phyloP scores from a whole-genome alignment of 495 filamentous ascomycete genomes.

The Xylaria longipes region DNA sequence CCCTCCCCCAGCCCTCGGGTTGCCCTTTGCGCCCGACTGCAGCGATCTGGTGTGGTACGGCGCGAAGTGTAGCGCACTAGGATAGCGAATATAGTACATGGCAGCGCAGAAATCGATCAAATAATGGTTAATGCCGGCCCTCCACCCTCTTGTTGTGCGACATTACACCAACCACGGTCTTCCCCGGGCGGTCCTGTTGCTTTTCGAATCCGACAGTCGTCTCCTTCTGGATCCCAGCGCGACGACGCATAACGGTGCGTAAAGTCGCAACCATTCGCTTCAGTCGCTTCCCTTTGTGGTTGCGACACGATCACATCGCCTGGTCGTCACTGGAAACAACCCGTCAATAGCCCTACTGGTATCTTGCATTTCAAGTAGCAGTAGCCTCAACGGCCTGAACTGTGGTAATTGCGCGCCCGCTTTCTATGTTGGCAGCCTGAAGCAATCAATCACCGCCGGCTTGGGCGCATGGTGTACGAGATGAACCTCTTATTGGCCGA shows the following conservation, averaged over 20 bases:
- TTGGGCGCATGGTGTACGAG: constrained; percentile 14
- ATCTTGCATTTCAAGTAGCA: not conserved
- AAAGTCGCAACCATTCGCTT: not conserved
- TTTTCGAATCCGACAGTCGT: constrained; percentile 9
- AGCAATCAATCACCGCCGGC: not conserved
- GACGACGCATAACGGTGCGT: constrained; percentile 2
- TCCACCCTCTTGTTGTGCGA: constrained; percentile 24
- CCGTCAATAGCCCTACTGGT: not conserved
- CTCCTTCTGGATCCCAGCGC: constrained; percentile 8
- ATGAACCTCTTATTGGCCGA: not conserved
- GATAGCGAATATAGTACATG: constrained; percentile 8
- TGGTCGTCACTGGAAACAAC: not conserved
- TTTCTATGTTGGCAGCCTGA: constrained; percentile 1
- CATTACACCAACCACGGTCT: constrained; percentile 16
- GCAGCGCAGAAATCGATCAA: constrained; percentile 13
- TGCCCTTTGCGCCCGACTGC: constrained; percentile 28
- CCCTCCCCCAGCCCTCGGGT: constrained; percentile 20
- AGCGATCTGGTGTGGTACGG: constrained; percentile 24
- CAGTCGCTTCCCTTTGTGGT: not conserved
- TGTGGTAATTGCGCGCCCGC: constrained; percentile 2
- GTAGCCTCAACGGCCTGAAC: not conserved
- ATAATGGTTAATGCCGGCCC: constrained; percentile 5
- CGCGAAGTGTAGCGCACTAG: constrained; percentile 14
- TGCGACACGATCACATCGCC: constrained; percentile 1
- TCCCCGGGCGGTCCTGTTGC: not conserved